Base-by-base conservation (phyloP, 345 rosid genomes). In the Aquilaria sinensis region DNA sequence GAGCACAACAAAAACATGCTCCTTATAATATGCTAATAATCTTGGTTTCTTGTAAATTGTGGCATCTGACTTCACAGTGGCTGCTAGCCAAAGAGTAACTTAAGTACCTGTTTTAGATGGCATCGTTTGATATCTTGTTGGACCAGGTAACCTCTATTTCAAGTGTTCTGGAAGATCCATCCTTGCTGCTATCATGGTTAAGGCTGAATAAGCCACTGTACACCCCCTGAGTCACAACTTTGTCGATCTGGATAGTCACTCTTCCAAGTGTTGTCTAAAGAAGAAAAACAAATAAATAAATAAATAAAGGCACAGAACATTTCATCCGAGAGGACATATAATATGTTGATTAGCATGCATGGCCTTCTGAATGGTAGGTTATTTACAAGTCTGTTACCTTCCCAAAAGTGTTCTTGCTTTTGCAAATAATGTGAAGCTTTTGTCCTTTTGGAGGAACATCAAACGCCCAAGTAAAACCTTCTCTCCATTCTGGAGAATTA, bases 371-470 rank as follows among this genome's bases (percentile, higher is more conserved):
- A 37, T 37, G 8, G 43, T 37, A 30, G 1, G 43, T 37, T 34
- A 14, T 23, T 51, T n/a, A 41, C 32, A 60, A 51, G 15, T 13
- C 51, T 13, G 23, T 70, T 85, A 92, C 98, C 96, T 92, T 92
- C 51, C 96, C 94, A 62, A 86, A 86, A 37, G 92, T 86, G 69
- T 80, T 86, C 73, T 89, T 92, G 83, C 88, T 92, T 78, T 87
- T 92, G 95, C 98, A 92, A 61, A 82, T 67, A 58, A 92, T 89
- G 72, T 89, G 96, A 59, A 92, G 98, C 61, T 92, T 89, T 68
- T 86, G 94, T 62, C 98, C 98, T 73, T 82, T 92, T 1, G 98
- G 98, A 8, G 98, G 92, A 56, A 86, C 85, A 77, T 92, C 96
- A 72, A 92, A 92, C 30, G 82, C 84, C 98, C 98, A 92, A 23